These are phyloP conservation scores for Apostasia shenzhenica DNA, from an alignment of 106 monocot species.

Conservation along the genomic window DNA sequence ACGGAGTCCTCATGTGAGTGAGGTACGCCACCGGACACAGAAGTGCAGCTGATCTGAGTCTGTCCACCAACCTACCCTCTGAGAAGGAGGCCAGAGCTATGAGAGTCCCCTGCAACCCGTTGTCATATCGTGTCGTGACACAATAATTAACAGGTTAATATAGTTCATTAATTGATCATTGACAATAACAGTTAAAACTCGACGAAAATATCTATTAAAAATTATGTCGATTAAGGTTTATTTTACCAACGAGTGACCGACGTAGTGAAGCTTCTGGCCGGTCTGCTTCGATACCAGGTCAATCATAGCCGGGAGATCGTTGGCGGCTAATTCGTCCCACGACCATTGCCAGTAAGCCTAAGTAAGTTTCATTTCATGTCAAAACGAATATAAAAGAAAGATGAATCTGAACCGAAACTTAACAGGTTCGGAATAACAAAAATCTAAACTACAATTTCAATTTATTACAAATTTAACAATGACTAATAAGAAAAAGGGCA, in stretches of 20 bases:
- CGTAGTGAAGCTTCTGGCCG: constrained; percentile 53
- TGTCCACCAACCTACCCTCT: constrained; percentile 45
- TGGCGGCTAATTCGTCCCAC: constrained; percentile 54
- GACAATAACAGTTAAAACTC: too few relatives aligned
- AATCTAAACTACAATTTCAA: too few relatives aligned
- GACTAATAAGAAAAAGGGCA: too few relatives aligned
- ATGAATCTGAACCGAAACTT: too few relatives aligned
- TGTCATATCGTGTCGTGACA: too few relatives aligned
- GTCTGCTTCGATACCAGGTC: constrained; percentile 44
- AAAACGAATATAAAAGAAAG: too few relatives aligned
- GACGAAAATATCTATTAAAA: too few relatives aligned
- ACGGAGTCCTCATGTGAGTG: constrained; percentile 48
- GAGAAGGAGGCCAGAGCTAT: constrained; percentile 57
- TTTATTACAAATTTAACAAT: too few relatives aligned
- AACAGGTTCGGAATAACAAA: too few relatives aligned
- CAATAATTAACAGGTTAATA: not conserved
- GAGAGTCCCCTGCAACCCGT: constrained; percentile 40
- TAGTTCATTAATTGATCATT: too few relatives aligned
- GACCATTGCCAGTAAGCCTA: constrained; percentile 65
- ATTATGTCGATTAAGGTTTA: not conserved
- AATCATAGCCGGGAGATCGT: constrained; percentile 52
- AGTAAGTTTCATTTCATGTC: not conserved
- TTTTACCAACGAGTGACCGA: constrained; percentile 59
- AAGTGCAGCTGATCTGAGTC: constrained; percentile 44
- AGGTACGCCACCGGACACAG: constrained; percentile 56